Conservation (phyloP, 495 filamentous ascomycete species). For the Lophium mytilinum region DNA sequence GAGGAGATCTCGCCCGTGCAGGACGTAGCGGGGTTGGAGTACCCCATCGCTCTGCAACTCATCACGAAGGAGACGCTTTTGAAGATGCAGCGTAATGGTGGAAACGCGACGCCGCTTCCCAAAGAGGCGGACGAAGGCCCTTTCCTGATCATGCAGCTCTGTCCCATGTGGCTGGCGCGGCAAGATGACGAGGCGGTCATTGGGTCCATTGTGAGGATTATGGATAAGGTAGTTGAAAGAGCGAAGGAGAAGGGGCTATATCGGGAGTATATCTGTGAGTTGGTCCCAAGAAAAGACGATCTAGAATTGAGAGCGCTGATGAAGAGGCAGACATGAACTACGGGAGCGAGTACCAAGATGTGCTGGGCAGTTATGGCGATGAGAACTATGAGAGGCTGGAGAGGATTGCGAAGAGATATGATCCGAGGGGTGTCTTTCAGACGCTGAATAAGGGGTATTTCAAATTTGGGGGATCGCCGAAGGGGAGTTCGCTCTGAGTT, state of each 20-base stretch:
- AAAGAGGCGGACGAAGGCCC: background rate
- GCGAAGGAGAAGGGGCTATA: background rate
- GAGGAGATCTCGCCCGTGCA: background rate
- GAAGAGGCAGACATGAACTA: slow-evolving; percentile 4
- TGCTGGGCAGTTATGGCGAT: slow-evolving; percentile 28
- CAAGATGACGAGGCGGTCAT: slow-evolving; percentile 3
- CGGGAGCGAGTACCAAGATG: slow-evolving; percentile 8
- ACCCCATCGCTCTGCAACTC: background rate
- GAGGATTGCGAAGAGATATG: slow-evolving; percentile 32
- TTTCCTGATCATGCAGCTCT: background rate
- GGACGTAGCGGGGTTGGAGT: background rate
- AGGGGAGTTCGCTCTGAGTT: background rate
- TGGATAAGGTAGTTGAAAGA: background rate
- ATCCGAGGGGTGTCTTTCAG: slow-evolving; percentile 33
- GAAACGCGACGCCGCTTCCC: background rate
- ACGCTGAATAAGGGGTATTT: slow-evolving; percentile 26
- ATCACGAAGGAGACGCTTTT: background rate
- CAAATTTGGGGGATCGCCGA: slow-evolving; percentile 30
- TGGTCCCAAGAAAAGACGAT: background rate
- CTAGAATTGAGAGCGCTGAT: background rate
- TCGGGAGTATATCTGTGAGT: slow-evolving; percentile 1
- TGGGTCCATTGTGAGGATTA: background rate
- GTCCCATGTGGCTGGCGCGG: background rate
- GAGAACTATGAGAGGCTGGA: slow-evolving; percentile 31
- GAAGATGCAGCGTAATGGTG: slow-evolving; percentile 6